Percentiles rank a stretch among this genome's conserved stretches.
phyloP scores from a whole-genome alignment of 345 rosid species.

The Atalantia buxifolia region DNA sequence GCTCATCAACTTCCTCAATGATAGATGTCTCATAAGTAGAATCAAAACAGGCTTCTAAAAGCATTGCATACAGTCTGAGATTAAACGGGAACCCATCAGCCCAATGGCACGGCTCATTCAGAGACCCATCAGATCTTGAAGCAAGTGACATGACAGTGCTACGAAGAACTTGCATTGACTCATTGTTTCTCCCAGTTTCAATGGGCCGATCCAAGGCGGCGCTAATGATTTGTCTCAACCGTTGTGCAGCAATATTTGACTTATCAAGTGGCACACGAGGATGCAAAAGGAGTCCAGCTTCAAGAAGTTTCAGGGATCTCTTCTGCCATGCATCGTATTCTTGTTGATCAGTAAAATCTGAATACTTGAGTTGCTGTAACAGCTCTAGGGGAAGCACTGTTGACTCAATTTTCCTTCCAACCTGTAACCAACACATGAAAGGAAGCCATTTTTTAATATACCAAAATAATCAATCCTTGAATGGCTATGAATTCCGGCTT shows the following conservation, averaged over 20 bases:
- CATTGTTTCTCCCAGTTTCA: conserved; percentile 91
- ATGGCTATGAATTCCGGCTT: neutral
- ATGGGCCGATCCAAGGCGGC: conserved; percentile 70
- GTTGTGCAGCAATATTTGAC: conserved; percentile 52
- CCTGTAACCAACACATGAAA: conserved; percentile 37
- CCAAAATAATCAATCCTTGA: neutral
- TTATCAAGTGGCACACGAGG: conserved; percentile 83
- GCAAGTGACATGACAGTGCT: conserved; percentile 82
- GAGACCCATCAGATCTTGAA: conserved; percentile 78
- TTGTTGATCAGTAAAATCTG: conserved; percentile 86
- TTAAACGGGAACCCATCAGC: conserved; percentile 95
- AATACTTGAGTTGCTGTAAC: conserved; percentile 82
- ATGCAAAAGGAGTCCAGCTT: conserved; percentile 83
- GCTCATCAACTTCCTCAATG: conserved; percentile 90
- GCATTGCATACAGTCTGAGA: conserved; percentile 80
- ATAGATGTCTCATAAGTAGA: conserved; percentile 58
- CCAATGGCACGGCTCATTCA: conserved; percentile 86
- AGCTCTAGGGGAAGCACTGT: conserved; percentile 88
- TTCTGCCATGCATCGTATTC: conserved; percentile 87
- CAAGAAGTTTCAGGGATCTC: conserved; percentile 80
- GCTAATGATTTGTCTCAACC: conserved; percentile 68
- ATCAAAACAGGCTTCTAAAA: conserved; percentile 86
- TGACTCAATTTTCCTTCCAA: conserved; percentile 83
- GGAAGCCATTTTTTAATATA: neutral
- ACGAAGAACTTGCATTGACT: conserved; percentile 91